Evolutionary conservation across 179 eudicot genomes (phyloP).

Genomic region (Vitellaria paradoxa): DNA sequence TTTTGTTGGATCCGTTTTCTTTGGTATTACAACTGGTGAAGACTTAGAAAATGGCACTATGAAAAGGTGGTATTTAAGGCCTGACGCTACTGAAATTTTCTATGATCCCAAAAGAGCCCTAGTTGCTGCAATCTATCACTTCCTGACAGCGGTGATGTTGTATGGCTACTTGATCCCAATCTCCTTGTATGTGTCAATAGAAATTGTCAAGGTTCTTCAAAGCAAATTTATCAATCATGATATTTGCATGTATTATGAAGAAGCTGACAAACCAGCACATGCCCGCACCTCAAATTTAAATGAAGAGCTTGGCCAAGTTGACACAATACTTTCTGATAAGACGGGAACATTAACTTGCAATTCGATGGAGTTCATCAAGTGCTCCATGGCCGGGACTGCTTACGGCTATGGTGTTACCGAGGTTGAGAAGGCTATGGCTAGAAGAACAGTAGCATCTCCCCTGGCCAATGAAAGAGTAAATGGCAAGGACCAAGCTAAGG

Average conservation of each 20-base stretch:
- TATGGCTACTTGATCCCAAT: slow-evolving; percentile 67
- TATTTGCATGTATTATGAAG: slow-evolving; percentile 68
- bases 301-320: slow-evolving; percentile 79
- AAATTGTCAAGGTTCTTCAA: slow-evolving; percentile 73
- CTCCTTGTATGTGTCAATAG: slow-evolving; percentile 72
- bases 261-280: slow-evolving; percentile 62
- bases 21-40: slow-evolving; percentile 48
- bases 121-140: slow-evolving; percentile 53
- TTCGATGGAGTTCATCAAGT: slow-evolving; percentile 78
- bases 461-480: slow-evolving; percentile 16
- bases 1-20: slow-evolving; percentile 47
- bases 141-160: slow-evolving; percentile 55
- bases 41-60: slow-evolving; percentile 48
- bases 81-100: slow-evolving; percentile 41
- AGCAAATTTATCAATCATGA: slow-evolving; percentile 62
- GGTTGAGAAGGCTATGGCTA: slow-evolving; percentile 66
- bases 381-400: slow-evolving; percentile 69
- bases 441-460: slow-evolving; percentile 33
- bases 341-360: slow-evolving; percentile 86
- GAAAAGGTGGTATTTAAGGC: slow-evolving; percentile 75
- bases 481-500: slow-evolving; percentile 4
- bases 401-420: slow-evolving; percentile 63
- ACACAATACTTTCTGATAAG: slow-evolving; percentile 74
- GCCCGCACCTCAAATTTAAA: slow-evolving; percentile 81
- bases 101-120: slow-evolving; percentile 51